Evolutionary conservation across 176 grass and related monocot species (phyloP), one percentile per base, ranked within the genome.

Genomic region (Triticum dicoccoides): DNA sequence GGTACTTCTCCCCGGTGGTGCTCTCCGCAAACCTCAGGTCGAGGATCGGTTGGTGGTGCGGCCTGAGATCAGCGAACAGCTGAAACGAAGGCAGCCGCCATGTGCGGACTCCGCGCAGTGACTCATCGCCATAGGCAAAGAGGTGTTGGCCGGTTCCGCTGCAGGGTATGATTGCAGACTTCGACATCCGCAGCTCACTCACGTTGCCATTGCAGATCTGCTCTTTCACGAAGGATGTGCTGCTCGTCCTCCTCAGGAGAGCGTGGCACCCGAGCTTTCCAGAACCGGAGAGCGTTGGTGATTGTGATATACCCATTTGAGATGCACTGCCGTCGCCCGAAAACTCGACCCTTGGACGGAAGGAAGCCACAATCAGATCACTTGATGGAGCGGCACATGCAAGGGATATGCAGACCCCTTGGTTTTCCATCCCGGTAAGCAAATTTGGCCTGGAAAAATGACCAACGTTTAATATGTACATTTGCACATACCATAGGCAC

Each of bases 101-200:
- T 24, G 86, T 82, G 56, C 93, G 86, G 29, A 98, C 80, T 65
- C 88, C 86, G 0, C 80, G 54, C 68, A 92, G 8, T 23, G 52
- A 87, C 75, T 96, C 96, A 11, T 98, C 93, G 0, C 93, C 93
- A 14, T 92, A 95, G 27, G 93, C 93, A 77, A 96, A 98, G 10
- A 94, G 80, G 61, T 82, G 65, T 14, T n/a, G 66, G 38, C 56
- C 67, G n/a, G 51, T 75, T 74, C 82, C 64, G 8, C 38, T 52
- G 64, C 34, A 83, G 11, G 86, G 87, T 69, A 98, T 84, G 76
- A 98, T 91, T 45, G 90, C 85, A 1, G 93, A 98, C 73, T 89
- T 98, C 1, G 90, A 86, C 96, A 98, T 94, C 13, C 96, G 84
- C 84, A 92, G 39, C 27, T 91, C 88, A n/a, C 90, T 98, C 8